A percentile compares a stretch with the other conserved stretches of the same genome.
These are phyloP conservation scores for Macrotyloma uniflorum DNA, from an alignment of 306 rosid species.

Conservation along the genomic window DNA sequence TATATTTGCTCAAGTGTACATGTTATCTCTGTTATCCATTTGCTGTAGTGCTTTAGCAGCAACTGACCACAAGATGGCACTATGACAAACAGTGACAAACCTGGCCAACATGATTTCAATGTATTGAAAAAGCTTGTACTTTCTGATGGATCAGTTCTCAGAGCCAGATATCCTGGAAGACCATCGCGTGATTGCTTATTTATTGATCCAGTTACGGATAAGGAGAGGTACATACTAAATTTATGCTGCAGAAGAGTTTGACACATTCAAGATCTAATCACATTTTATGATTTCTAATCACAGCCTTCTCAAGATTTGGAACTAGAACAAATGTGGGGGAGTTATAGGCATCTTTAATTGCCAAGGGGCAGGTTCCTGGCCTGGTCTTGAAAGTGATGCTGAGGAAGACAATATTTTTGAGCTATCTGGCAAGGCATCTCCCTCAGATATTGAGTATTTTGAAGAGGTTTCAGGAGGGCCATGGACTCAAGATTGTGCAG, in stretches of 20 bases:
- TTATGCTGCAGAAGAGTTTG: neutral
- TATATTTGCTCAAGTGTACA: neutral
- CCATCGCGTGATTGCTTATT: slow-evolving; percentile 23
- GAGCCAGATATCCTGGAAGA: slow-evolving; percentile 23
- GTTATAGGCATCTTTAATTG: slow-evolving; percentile 25
- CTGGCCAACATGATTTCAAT: slow-evolving; percentile 24
- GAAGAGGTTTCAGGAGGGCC: slow-evolving; percentile 12
- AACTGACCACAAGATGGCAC: neutral
- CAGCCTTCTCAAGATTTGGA: slow-evolving; percentile 32
- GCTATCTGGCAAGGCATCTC: slow-evolving; percentile 20
- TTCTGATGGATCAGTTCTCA: slow-evolving; percentile 31
- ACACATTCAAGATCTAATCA: neutral
- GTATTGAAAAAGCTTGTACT: slow-evolving; percentile 27
- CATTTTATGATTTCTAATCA: slow-evolving; percentile 1
- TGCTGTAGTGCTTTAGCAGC: slow-evolving; percentile 20
- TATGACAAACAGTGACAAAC: slow-evolving; percentile 31
- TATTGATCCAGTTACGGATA: slow-evolving; percentile 29
- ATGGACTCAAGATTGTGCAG: slow-evolving; percentile 30
- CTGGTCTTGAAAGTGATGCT: slow-evolving; percentile 20
- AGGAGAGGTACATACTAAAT: slow-evolving; percentile 10
- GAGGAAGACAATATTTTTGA: slow-evolving; percentile 1
- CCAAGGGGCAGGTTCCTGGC: slow-evolving; percentile 29
- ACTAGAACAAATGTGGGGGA: slow-evolving; percentile 32
- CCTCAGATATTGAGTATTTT: slow-evolving; percentile 21
- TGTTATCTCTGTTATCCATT: neutral